These are phyloP conservation scores for Moesziomyces parantarcticus DNA, from an alignment of 1,284 basidiomycete species.

Conservation along the genomic window DNA sequence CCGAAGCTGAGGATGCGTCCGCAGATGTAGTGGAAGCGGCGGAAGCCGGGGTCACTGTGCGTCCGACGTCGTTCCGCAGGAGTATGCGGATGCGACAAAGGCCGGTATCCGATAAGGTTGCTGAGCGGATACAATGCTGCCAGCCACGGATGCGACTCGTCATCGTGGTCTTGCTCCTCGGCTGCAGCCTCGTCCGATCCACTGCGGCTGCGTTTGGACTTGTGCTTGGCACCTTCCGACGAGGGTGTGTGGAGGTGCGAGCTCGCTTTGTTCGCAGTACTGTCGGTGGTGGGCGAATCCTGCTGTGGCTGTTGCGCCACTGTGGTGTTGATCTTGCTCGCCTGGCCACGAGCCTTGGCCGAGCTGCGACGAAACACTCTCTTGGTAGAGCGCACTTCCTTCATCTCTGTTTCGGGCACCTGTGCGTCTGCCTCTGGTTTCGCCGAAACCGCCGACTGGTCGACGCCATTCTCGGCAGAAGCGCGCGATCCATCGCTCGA, in stretches of 20 bases:
- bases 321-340: neutral
- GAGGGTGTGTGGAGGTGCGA: slow-evolving; percentile 22
- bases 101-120: slow-evolving; percentile 44
- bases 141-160: slow-evolving; percentile 20
- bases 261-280: slow-evolving; percentile 20
- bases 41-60: slow-evolving; percentile 16
- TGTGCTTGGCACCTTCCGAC: slow-evolving; percentile 7
- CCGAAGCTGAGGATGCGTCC: slow-evolving; percentile 38
- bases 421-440: neutral
- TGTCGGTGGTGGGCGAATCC: slow-evolving; percentile 17
- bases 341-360: slow-evolving; percentile 9
- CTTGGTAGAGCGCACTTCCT: neutral
- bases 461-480: slow-evolving; percentile 26
- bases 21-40: slow-evolving; percentile 37
- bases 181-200: slow-evolving; percentile 1
- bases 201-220: slow-evolving; percentile 19
- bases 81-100: slow-evolving; percentile 38
- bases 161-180: slow-evolving; percentile 9
- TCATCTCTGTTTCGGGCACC: slow-evolving; percentile 19
- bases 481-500: slow-evolving; percentile 37
- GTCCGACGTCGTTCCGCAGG: slow-evolving; percentile 15
- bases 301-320: neutral
- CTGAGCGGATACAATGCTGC: slow-evolving; percentile 33
- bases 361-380: slow-evolving; percentile 14
- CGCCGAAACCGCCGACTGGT: neutral